phyloP scores from a whole-genome alignment of 495 filamentous ascomycete genomes.

The Talaromyces stipitatus region DNA sequence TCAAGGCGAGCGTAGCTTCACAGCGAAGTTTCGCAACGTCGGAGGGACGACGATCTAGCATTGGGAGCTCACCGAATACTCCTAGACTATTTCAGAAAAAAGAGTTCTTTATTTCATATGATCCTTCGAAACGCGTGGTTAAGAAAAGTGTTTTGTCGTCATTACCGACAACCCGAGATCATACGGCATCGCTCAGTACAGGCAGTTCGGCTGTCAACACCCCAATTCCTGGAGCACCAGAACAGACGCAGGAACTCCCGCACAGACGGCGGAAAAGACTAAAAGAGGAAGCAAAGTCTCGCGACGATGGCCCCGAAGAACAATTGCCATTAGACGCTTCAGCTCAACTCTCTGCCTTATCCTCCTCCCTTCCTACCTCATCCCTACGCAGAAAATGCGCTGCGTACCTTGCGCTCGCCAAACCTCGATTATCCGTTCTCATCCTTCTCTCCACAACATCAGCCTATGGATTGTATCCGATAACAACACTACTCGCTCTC shows the following conservation, averaged over 20 bases:
- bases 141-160: constrained; percentile 25
- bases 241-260: constrained; percentile 30
- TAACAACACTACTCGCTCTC: constrained; percentile 46
- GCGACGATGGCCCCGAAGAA: constrained; percentile 18
- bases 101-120: constrained; percentile 36
- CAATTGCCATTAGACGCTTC: constrained; percentile 76
- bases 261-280: constrained; percentile 45
- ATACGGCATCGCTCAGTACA: constrained; percentile 6
- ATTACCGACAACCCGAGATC: constrained; percentile 12
- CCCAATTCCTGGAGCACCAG: constrained; percentile 7
- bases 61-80: constrained; percentile 17
- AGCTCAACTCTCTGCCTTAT: constrained; percentile 63
- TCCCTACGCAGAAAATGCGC: constrained; percentile 72
- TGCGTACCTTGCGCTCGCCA: constrained; percentile 85
- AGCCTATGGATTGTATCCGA: constrained; percentile 87
- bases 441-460: constrained; percentile 87
- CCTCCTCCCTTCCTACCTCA: constrained; percentile 55
- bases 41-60: constrained; percentile 21
- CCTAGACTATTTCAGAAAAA: constrained; percentile 26
- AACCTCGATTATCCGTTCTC: constrained; percentile 87
- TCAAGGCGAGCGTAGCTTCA: constrained; percentile 9
- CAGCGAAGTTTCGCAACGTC: constrained; percentile 28
- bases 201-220: constrained; percentile 7
- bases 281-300: constrained; percentile 26
- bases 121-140: constrained; percentile 10